Percentiles rank a stretch among this genome's conserved stretches.
These are phyloP conservation scores for Heritiera fomes DNA, from an alignment of 345 rosid genomes.

Conservation along the genomic window DNA sequence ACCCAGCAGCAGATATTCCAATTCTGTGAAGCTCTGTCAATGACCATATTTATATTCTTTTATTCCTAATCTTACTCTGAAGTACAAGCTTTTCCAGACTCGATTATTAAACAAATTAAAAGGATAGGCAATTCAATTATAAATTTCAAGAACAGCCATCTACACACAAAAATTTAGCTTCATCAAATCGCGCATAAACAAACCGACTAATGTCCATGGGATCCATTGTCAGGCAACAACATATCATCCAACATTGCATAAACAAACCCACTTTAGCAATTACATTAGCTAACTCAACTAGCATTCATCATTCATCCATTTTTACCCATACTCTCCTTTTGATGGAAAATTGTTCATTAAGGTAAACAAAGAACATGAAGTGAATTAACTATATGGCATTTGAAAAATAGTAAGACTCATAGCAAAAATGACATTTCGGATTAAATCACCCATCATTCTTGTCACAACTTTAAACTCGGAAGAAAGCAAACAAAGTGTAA, in stretches of 20 bases:
- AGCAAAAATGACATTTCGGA: not conserved
- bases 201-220: not conserved
- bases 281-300: not conserved
- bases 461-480: not conserved
- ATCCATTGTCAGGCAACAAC: not conserved
- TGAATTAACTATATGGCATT: not conserved
- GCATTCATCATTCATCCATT: not conserved
- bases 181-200: not conserved
- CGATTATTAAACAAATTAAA: not conserved
- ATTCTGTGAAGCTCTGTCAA: conserved; percentile 74
- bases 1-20: conserved; percentile 83
- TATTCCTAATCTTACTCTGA: not conserved
- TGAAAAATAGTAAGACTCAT: not conserved
- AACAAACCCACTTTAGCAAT: not conserved
- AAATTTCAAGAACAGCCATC: not conserved
- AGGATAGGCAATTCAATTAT: not conserved
- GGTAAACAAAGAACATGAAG: not conserved
- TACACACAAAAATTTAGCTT: not conserved
- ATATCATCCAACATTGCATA: not conserved
- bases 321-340: not conserved
- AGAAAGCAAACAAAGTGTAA: not conserved
- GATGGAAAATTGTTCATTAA: not conserved
- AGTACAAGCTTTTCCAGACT: not conserved
- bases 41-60: conserved; percentile 8
- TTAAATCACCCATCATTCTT: not conserved